A percentile compares a stretch with the other conserved stretches of the same genome.
Evolutionary conservation across 805 yeast genomes (phyloP).

Genomic region (Saturnispora kantuleensis): DNA sequence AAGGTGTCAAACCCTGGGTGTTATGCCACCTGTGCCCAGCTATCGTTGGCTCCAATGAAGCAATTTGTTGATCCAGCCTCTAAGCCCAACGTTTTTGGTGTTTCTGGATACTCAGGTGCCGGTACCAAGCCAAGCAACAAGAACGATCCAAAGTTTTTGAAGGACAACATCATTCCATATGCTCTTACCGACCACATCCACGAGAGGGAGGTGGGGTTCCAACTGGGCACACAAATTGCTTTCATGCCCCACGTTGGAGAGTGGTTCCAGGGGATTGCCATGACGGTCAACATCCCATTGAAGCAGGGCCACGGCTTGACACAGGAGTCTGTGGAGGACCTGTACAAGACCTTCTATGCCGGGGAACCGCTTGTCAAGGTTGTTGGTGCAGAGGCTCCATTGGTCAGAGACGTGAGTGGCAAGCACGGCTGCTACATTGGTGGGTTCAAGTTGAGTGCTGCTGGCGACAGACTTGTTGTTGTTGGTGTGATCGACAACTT

Average conservation of each 20-base stretch:
- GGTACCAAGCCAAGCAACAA: slow-evolving; percentile 98
- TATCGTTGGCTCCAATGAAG: slow-evolving; percentile 81
- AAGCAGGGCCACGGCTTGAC: slow-evolving; percentile 46
- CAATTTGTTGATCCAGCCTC: slow-evolving; percentile 46
- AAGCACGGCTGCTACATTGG: slow-evolving; percentile 94
- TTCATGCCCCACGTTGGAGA: slow-evolving; percentile 97
- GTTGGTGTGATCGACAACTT: slow-evolving; percentile 94
- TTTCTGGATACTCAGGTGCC: slow-evolving; percentile 98
- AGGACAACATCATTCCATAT: slow-evolving; percentile 86
- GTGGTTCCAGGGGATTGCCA: slow-evolving; percentile 98
- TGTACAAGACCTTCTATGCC: slow-evolving; percentile 81
- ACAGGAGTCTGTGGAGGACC: slow-evolving; percentile 70
- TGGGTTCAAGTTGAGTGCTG: slow-evolving; percentile 87
- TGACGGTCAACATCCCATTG: slow-evolving; percentile 85
- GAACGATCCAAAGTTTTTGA: slow-evolving; percentile 68
- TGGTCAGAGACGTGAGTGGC: slow-evolving; percentile 83
- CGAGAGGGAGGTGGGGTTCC: slow-evolving; percentile 83
- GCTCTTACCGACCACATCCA: slow-evolving; percentile 95
- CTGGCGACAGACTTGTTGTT: slow-evolving; percentile 82
- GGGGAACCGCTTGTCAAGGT: slow-evolving; percentile 80
- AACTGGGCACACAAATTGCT: slow-evolving; percentile 70
- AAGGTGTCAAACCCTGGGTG: slow-evolving; percentile 97
- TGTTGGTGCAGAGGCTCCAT: slow-evolving; percentile 89
- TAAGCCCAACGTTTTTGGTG: slow-evolving; percentile 83
- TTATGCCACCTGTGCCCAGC: slow-evolving; percentile 97